Base-by-base conservation (phyloP, 108 stramenopile species). In the Nitzschia inconspicua region DNA sequence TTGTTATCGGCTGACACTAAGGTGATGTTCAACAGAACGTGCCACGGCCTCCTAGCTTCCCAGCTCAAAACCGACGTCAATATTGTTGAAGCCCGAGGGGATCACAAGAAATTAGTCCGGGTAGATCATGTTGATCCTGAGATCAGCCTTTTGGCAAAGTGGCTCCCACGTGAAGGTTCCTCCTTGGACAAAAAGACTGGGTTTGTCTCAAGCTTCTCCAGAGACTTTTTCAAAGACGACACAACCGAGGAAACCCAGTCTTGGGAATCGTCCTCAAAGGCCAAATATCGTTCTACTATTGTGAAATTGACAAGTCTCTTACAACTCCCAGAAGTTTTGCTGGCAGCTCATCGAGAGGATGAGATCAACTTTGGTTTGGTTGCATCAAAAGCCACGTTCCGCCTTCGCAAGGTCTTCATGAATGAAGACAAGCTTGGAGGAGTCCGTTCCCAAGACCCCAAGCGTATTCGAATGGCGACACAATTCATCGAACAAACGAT, bases 111-210 rank as follows among this genome's bases (percentile, higher is more conserved):
- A n/a, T n/a, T n/a, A n/a, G n/a, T n/a, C n/a, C n/a, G 30, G 8
- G 34, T 20, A 39, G 14, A 23, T 13, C 20, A 18, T 20, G 46
- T n/a, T 18, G 60, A 42, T n/a, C 69, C 62, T 2, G 40, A 24
- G n/a, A 60, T 68, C 28, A 44, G 43, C 43, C 50, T 77, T 14
- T 28, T 57, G 26, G 75, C 71, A 19, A 77, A 77, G 66, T 77
- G 49, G 57, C 44, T 65, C 4, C 76, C 76, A 0, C 65, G 72
- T 3, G 77, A 78, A 59, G 37, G 52, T 16, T 61, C 48, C 34
- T 14, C 41, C 32, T 58, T 77, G 20, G 76, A 70, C 44, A 77
- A 72, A 66, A 44, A 29, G 31, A 11, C 54, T 7, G 40, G 57
- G 8, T 66, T 69, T 39, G 47, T 65, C 30, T 18, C 18, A 27